Conservation (phyloP, 208 protist genomes). For the Trypanosoma vivax region DNA sequence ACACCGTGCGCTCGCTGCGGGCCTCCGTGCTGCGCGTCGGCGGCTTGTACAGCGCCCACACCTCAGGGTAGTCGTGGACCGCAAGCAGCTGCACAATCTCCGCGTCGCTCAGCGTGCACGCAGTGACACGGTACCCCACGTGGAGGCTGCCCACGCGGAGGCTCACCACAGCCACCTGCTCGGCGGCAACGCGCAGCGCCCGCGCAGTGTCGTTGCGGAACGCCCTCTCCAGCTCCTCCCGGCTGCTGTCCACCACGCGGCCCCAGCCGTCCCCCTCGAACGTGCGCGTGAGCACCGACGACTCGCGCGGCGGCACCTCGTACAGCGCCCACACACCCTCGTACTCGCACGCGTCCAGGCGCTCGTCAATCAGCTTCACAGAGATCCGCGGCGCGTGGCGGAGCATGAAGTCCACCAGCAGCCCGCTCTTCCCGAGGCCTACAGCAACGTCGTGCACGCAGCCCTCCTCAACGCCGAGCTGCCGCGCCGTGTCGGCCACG, state of each 20-base stretch:
- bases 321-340: conserved; percentile 38
- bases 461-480: not conserved
- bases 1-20: no score
- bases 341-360: conserved; percentile 28
- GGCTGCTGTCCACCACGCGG: not conserved
- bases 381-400: not conserved
- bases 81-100: not conserved
- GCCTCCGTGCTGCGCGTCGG: not conserved
- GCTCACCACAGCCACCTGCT: not conserved
- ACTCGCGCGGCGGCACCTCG: conserved; percentile 21
- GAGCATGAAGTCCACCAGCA: not conserved
- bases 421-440: not conserved
- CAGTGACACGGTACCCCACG: not conserved
- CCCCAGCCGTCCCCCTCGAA: not conserved
- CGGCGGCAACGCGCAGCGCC: not conserved
- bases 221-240: not conserved
- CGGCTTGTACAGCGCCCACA: not conserved
- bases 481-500: not conserved
- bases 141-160: not conserved
- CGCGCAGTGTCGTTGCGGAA: not conserved
- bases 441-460: not conserved
- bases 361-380: conserved; percentile 1
- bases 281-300: not conserved
- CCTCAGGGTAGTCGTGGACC: not conserved
- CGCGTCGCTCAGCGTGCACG: not conserved